Evolutionary conservation across 208 protist species (phyloP), one percentile per base, ranked within the genome.

Genomic region (Borovskyia barvae): DNA sequence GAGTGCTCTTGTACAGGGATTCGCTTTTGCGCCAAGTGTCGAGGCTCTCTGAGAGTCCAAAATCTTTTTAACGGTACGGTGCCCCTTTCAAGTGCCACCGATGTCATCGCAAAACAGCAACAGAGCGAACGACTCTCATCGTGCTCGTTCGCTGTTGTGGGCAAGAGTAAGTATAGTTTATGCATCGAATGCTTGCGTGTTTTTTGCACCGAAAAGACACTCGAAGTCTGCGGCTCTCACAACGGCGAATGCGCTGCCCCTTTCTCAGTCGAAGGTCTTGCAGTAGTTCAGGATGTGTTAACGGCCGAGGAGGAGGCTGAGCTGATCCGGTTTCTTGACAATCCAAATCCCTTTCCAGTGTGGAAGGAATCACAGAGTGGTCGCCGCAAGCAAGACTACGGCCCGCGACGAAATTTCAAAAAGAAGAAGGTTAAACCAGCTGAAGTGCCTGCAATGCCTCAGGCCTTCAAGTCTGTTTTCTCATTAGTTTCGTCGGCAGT

Each of bases 331-430:
- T 86, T 80, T 61, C 65, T 95, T 25, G 87, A 95, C 48, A 59
- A 77, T 46, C 65, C 81, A 15, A 17, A 56, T 3, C 75, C 81
- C 0, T 85, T 90, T 69, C 59, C 72, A 12, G 11, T 29, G 0
- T 96, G 90, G 90, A 87, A 86, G 53, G 56, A 66, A 24, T 96
- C 90, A 25, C 90, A 93, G 35, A 96, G 90, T 65, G 90, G 90
- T 37, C 74, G 90, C 3, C 66, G 85, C 25, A 93, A 94, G 60
- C 85, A 94, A 47, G 87, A 93, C 41, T 96, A 78, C 63, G 90
- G 90, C 2, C 87, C 87, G 8, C 70, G 69, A 48, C 73, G 77
- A 26, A 96, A 96, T 47, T 96, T 96, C 70, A 92, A 93, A 45
- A 93, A 92, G 46, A 68, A 72, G 28, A 96, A 96, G 52, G 51